Base-by-base conservation (phyloP, 345 rosid species). In the Populus nigra region DNA sequence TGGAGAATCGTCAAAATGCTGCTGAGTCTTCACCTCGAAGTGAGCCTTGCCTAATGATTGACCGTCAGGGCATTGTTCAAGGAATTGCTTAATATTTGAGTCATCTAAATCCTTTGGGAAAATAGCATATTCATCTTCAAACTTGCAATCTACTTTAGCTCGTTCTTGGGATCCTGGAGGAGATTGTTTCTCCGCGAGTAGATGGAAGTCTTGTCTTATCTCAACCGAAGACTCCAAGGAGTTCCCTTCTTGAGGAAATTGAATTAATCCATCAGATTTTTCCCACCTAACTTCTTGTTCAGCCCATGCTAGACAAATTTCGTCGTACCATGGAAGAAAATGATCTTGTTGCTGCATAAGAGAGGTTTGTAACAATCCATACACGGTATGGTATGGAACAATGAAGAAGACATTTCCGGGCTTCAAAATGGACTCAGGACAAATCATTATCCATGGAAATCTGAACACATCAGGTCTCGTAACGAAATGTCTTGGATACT, bases 401-500 rank as follows among this genome's bases (percentile, higher is more conserved):
- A 88, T 68, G 67, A 69, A 83, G 74, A 83, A 88, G 35, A 81
- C 83, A 25, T 69, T 55, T 4, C 88, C 91, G 4, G 84, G 85
- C 49, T 79, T 83, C 79, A 86, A 35, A 39, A 86, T 27, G 0
- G 87, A 83, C 59, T 88, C 82, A 0, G 88, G 88, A 27, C 69
- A 67, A 29, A 88, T 84, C n/a, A 85, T 89, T 39, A 85, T 45
- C 88, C 89, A 86, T 2, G 88, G 89, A 67, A 71, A 77, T 81
- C 23, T 74, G 82, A 88, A 86, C 49, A 84, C 82, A 36, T 88
- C 88, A 0, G 89, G 89, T 2, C 87, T 81, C 3, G 89, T 78
- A 66, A 88, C 86, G 4, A 76, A 83, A 79, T 88, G 89, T 35
- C 88, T 76, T 18, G 91, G 91, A 74, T 88, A 68, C 72, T 74